These are phyloP conservation scores for Breviolum minutum DNA, from an alignment of 73 alveolate species.

Conservation along the genomic window DNA sequence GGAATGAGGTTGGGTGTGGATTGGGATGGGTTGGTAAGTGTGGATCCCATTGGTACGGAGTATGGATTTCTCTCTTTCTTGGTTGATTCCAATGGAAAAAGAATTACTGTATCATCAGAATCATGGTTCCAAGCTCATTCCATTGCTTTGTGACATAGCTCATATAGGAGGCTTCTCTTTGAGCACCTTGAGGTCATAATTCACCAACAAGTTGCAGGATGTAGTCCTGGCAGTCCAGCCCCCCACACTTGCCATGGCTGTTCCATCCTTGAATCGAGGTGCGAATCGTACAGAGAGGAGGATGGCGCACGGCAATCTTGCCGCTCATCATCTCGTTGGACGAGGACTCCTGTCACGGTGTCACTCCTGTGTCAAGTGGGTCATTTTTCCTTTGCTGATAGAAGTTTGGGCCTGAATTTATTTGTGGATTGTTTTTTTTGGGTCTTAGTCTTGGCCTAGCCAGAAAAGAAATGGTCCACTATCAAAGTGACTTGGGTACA, in stretches of 20 bases:
- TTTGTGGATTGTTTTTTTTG: background rate
- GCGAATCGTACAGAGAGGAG: constrained; percentile 94
- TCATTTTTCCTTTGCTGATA: background rate
- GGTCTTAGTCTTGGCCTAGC: background rate
- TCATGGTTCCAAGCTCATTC: no score
- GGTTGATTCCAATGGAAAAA: no score
- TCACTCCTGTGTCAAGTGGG: background rate
- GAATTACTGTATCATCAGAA: no score
- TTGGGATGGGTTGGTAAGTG: no score
- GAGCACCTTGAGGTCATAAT: no score
- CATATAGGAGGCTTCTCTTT: no score
- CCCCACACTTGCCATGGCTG: no score
- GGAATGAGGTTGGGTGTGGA: background rate
- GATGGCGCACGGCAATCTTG: constrained; percentile 93
- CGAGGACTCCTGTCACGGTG: background rate
- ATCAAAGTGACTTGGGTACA: background rate
- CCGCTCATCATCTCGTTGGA: constrained; percentile 88
- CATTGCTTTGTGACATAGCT: no score
- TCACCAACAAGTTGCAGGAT: no score
- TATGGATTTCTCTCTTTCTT: no score
- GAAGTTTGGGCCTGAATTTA: background rate
- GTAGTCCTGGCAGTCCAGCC: no score
- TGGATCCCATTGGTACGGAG: no score
- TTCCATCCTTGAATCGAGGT: background rate
- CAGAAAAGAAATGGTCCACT: background rate